Evolutionary conservation across 2,329 filamentous ascomycete species (phyloP), one percentile per base, ranked within the genome.

Genomic region (Neopestalotiopsis clavispora): DNA sequence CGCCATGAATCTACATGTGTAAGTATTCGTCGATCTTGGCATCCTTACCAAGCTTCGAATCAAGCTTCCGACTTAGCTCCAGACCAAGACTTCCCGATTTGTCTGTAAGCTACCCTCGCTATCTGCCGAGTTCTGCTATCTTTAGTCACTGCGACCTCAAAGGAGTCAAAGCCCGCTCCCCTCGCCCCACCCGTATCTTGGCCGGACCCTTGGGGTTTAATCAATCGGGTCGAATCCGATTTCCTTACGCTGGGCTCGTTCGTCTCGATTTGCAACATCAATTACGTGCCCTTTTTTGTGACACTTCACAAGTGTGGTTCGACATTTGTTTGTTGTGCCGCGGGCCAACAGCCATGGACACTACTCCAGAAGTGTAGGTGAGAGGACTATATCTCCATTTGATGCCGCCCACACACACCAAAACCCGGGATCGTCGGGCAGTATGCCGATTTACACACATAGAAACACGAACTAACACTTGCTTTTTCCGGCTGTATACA

Each of bases 111-210:
- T 52, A 52, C n/a, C 12, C 4, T 17, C 14, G 14, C 42, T 49
- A 49, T n/a, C 42, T 49, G n/a, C 14, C 14, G 42, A n/a, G 13
- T n/a, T 59, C 57, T 34, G 57, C 57, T 59, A 59, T 59, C 57
- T 59, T 30, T 59, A 59, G 57, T 34, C 20, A 59, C 9, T 59
- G 30, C 57, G 23, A 28, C 23, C 14, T 59, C 57, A 52, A 52
- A 52, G 23, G 28, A 38, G 34, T 38, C 34, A 38, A 38, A 38
- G 34, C 34, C 34, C 34, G 10, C 20, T 23, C 23, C 13, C 20
- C 10, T 23, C 3, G 4, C 57, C 57, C 57, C 30, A 59, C 57
- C 23, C 30, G 57, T 59, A 59, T 34, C 23, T 38, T 52, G 45
- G 45, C 45, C 17, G 45, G 20, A 9, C 45, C 45, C 17, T 10